phyloP scores from a whole-genome alignment of 768 basidiomycete genomes.

The Phylloporus arenicola region DNA sequence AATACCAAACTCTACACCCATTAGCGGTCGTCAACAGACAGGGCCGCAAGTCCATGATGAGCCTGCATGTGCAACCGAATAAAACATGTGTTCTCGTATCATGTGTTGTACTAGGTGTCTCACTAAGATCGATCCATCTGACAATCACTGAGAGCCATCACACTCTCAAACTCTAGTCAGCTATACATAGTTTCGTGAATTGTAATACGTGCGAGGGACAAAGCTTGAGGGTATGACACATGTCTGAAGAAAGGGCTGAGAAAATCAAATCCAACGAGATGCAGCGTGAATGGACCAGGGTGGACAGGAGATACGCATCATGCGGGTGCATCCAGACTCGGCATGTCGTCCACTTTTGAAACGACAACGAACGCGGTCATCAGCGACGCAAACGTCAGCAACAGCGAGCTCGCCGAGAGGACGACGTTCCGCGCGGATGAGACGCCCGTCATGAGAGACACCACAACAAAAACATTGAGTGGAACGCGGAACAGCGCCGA shows the following conservation, averaged over 20 bases:
- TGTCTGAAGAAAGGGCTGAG: background rate
- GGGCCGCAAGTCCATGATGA: too few species aligned
- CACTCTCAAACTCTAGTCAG: background rate
- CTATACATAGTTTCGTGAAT: too few species aligned
- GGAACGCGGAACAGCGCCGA: constrained; percentile 71
- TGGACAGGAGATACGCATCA: background rate
- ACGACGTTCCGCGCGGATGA: constrained; percentile 59
- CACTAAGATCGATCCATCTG: too few species aligned
- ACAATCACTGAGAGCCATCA: background rate
- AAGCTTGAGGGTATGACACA: background rate
- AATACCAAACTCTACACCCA: too few species aligned
- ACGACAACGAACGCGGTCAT: constrained; percentile 51
- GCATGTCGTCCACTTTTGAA: constrained; percentile 25
- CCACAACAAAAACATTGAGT: constrained; percentile 67
- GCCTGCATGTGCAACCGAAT: too few species aligned
- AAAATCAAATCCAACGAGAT: background rate
- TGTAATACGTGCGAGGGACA: background rate
- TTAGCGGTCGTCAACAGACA: too few species aligned
- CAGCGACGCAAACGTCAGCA: constrained; percentile 55
- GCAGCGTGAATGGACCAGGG: background rate
- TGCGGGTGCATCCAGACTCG: constrained; percentile 10
- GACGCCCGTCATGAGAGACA: constrained; percentile 63
- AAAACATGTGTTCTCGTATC: too few species aligned
- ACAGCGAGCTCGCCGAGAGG: constrained; percentile 50
- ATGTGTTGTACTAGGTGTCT: too few species aligned